phyloP scores from a whole-genome alignment of 2,329 filamentous ascomycete genomes.

The Aspergillus neotritici region DNA sequence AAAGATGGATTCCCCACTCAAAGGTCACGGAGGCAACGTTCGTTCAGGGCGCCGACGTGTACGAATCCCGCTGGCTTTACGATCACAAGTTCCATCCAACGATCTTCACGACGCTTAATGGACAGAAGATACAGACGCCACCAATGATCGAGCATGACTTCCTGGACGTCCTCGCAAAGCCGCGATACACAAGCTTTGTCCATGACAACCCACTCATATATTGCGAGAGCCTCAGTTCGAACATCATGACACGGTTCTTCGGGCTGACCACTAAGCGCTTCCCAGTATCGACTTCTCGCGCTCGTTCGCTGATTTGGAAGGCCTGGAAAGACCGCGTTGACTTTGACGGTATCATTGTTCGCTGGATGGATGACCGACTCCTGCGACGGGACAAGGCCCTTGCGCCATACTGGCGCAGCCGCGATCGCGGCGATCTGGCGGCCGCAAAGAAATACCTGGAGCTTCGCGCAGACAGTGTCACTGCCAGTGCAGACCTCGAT shows the following conservation, averaged over 20 bases:
- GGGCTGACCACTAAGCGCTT: conserved; percentile 33
- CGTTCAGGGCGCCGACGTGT: conserved; percentile 49
- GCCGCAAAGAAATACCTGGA: conserved; percentile 42
- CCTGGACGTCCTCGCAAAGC: conserved; percentile 41
- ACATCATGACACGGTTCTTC: conserved; percentile 27
- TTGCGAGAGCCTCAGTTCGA: conserved; percentile 38
- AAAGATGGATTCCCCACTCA: conserved; percentile 52
- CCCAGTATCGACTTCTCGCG: conserved; percentile 43
- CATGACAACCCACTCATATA: conserved; percentile 50
- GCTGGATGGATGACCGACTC: conserved; percentile 48
- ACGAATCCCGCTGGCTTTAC: conserved; percentile 47
- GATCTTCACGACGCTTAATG: conserved; percentile 47
- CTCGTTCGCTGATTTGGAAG: conserved; percentile 48
- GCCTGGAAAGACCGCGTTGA: conserved; percentile 44
- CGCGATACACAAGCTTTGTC: conserved; percentile 39
- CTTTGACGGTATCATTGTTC: conserved; percentile 46
- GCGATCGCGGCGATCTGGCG: conserved; percentile 40
- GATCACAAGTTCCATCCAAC: conserved; percentile 47
- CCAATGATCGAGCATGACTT: conserved; percentile 50
- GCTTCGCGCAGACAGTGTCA: conserved; percentile 45
- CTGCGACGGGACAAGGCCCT: conserved; percentile 44
- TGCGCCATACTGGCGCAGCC: conserved; percentile 42
- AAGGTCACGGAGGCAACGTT: conserved; percentile 52
- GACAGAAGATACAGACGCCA: conserved; percentile 47
- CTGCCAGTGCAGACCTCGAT: conserved; percentile 48